A percentile compares a stretch with the other conserved stretches of the same genome.
These are phyloP conservation scores for Hagleromyces aurorensis DNA, from an alignment of 805 yeast species.

Conservation along the genomic window DNA sequence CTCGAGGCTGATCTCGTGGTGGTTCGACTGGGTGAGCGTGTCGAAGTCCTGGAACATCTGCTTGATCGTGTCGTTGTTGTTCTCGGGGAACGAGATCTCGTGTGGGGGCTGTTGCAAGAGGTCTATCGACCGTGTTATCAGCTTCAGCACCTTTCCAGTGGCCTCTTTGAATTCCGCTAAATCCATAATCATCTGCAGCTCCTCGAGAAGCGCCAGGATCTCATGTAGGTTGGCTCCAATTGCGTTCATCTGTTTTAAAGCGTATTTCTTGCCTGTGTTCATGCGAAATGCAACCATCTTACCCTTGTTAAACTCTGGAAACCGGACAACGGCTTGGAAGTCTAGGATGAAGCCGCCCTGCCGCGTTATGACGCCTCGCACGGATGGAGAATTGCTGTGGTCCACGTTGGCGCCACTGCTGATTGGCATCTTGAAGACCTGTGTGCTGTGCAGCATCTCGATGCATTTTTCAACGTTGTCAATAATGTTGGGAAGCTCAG, in stretches of 20 bases:
- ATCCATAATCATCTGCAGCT: constrained; percentile 37
- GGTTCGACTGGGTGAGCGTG: constrained; percentile 24
- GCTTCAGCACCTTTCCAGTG: constrained; percentile 14
- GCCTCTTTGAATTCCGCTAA: constrained; percentile 24
- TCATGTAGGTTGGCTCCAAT: constrained; percentile 23
- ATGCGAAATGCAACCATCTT: constrained; percentile 31
- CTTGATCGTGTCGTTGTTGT: constrained; percentile 41
- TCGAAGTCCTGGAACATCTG: constrained; percentile 34
- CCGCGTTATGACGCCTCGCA: constrained; percentile 55
- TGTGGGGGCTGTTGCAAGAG: constrained; percentile 45
- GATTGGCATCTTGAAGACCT: constrained; percentile 48
- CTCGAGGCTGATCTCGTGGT: constrained; percentile 43
- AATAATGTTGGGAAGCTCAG: constrained; percentile 39
- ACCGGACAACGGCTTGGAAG: constrained; percentile 35
- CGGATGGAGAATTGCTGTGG: constrained; percentile 13
- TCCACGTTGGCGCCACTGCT: constrained; percentile 14
- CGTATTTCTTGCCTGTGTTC: constrained; percentile 37
- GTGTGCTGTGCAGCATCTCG: constrained; percentile 32
- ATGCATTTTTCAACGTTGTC: constrained; percentile 39
- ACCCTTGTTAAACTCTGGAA: constrained; percentile 37
- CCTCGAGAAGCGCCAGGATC: constrained; percentile 30
- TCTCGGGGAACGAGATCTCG: constrained; percentile 48
- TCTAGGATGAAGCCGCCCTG: constrained; percentile 46
- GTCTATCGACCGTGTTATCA: constrained; percentile 19
- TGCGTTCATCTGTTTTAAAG: constrained; percentile 33